These are phyloP conservation scores for Fraxinus xanthoxyloides DNA, from an alignment of 305 asterid genomes.

Conservation along the genomic window DNA sequence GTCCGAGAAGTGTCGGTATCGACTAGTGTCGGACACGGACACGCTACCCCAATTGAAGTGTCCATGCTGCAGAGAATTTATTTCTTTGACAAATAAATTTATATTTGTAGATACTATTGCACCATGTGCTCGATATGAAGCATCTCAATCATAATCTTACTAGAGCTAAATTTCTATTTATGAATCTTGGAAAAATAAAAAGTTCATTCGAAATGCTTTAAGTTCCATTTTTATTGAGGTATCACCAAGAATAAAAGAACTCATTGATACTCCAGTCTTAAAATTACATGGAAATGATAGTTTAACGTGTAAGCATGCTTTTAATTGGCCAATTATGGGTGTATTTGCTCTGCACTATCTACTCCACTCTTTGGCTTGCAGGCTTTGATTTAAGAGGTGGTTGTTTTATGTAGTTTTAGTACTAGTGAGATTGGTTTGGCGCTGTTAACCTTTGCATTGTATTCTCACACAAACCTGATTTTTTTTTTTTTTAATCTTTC, in stretches of 20 bases:
- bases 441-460: not conserved
- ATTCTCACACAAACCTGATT: not conserved
- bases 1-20: too few species aligned
- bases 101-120: not conserved
- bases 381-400: not conserved
- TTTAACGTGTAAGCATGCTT: not conserved
- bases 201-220: not conserved
- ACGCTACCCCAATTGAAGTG: too few species aligned
- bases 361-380: not conserved
- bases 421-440: not conserved
- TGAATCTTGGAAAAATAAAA: not conserved
- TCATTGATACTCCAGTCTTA: not conserved
- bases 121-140: constrained; percentile 3
- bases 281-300: not conserved
- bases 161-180: constrained; percentile 10
- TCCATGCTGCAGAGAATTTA: too few species aligned
- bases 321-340: not conserved
- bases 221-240: constrained; percentile 7
- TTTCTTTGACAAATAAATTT: not conserved
- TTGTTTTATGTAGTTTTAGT: not conserved
- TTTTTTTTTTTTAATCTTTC: not conserved
- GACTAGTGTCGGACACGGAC: too few species aligned
- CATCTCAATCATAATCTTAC: not conserved
- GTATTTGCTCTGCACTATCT: not conserved
- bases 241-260: not conserved